phyloP scores from a whole-genome alignment of 2,329 filamentous ascomycete species.

The Phymatotrichopsis omnivora region DNA sequence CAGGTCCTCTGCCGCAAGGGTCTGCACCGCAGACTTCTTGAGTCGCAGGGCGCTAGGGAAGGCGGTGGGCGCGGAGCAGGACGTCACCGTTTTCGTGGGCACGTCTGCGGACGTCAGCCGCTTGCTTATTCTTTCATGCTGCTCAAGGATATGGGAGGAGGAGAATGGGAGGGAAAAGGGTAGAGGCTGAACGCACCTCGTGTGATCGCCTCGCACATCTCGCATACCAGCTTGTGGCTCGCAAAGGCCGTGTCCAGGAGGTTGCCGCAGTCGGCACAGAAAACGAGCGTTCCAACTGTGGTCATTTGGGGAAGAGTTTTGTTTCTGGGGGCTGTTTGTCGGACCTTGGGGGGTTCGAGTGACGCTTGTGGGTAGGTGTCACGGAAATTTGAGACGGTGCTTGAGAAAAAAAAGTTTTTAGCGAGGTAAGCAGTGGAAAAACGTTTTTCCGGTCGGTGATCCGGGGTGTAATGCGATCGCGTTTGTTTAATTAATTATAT shows the following conservation, averaged over 20 bases:
- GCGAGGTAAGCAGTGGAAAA: too few species aligned
- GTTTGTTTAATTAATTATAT: too few species aligned
- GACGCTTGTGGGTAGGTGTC: too few species aligned
- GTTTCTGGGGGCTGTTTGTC: too few species aligned
- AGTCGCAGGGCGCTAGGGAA: constrained; percentile 85
- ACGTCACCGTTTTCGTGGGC: constrained; percentile 64
- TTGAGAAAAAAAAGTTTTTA: too few species aligned
- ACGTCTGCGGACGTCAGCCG: constrained; percentile 46
- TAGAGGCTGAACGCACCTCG: constrained; percentile 48
- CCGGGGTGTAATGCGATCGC: too few species aligned
- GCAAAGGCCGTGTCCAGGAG: constrained; percentile 72
- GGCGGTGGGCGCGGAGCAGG: constrained; percentile 74
- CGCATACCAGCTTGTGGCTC: constrained; percentile 66
- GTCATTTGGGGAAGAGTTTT: too few species aligned
- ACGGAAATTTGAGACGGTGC: too few species aligned
- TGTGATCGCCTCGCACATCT: constrained; percentile 76
- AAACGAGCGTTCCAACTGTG: constrained; percentile 79
- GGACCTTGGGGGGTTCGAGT: too few species aligned
- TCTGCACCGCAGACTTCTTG: constrained; percentile 77
- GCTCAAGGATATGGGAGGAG: not conserved
- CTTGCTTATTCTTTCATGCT: constrained; percentile 6
- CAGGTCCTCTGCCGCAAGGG: constrained; percentile 65
- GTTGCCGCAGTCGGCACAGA: constrained; percentile 88
- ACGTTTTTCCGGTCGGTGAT: too few species aligned
- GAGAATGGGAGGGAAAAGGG: not conserved